phyloP scores from a whole-genome alignment of 257 asterid species.

The Petrea volubilis region DNA sequence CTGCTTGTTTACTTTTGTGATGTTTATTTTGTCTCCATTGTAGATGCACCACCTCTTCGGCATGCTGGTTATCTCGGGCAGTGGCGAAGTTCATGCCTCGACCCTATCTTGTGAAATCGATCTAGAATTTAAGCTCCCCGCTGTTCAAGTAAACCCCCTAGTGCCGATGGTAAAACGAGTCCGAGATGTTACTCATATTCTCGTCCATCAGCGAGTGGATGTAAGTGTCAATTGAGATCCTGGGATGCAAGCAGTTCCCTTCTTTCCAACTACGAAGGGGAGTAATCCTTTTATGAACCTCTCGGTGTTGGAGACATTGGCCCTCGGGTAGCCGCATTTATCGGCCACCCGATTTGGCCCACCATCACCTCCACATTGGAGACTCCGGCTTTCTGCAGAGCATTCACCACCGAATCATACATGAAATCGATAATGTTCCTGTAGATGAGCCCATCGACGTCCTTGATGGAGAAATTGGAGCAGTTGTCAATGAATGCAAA shows the following conservation, averaged over 20 bases:
- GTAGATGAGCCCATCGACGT: slow-evolving; percentile 30
- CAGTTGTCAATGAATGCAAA: slow-evolving; percentile 42
- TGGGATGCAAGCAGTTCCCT: slow-evolving; percentile 49
- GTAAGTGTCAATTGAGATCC: slow-evolving; percentile 31
- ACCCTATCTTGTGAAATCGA: slow-evolving; percentile 49
- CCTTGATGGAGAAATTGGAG: slow-evolving; percentile 12
- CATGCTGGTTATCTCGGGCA: slow-evolving; percentile 42
- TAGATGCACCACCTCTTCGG: slow-evolving; percentile 42
- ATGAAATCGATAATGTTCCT: slow-evolving; percentile 44
- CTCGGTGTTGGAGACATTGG: slow-evolving; percentile 30
- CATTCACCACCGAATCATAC: slow-evolving; percentile 39
- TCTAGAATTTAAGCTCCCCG: slow-evolving; percentile 54
- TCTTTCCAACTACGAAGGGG: slow-evolving; percentile 29
- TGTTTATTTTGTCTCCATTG: not conserved
- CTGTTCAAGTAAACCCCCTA: slow-evolving; percentile 57
- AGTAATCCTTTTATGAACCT: slow-evolving; percentile 36
- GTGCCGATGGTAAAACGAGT: slow-evolving; percentile 36
- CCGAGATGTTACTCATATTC: slow-evolving; percentile 3
- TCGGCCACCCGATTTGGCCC: slow-evolving; percentile 71
- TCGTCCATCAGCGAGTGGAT: slow-evolving; percentile 48
- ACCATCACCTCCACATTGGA: slow-evolving; percentile 30
- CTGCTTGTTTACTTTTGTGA: not conserved
- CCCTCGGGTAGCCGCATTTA: slow-evolving; percentile 44
- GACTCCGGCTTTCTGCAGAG: slow-evolving; percentile 40
- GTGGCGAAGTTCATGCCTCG: slow-evolving; percentile 26